phyloP scores from a whole-genome alignment of 768 basidiomycete species.

The Obba rivulosa region DNA sequence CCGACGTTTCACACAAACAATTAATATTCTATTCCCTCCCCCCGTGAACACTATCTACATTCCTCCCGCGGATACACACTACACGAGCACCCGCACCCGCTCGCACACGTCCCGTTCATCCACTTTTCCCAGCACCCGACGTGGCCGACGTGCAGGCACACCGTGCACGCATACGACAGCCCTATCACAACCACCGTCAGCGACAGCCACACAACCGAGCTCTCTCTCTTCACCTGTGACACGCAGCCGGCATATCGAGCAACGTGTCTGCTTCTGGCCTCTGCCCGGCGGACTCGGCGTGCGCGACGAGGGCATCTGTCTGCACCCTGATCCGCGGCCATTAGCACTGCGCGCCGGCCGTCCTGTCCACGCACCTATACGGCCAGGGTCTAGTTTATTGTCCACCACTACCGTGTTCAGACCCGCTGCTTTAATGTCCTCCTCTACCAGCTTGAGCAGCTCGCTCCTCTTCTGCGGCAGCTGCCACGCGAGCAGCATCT shows the following conservation, averaged over 20 bases:
- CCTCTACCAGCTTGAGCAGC: conserved; percentile 59
- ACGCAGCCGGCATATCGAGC: conserved; percentile 72
- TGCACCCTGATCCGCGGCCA: background rate
- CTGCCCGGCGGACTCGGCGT: conserved; percentile 39
- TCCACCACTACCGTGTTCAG: conserved; percentile 17
- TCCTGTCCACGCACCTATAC: background rate
- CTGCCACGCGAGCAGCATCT: conserved; percentile 71
- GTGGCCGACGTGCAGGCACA: conserved; percentile 22
- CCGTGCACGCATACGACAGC: conserved; percentile 20
- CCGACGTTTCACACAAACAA: background rate
- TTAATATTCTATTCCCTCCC: too few species aligned
- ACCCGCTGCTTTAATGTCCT: conserved; percentile 17
- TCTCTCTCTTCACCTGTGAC: conserved; percentile 51
- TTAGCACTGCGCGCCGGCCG: background rate
- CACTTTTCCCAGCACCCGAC: conserved; percentile 19
- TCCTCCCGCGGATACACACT: too few species aligned
- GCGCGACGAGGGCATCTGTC: conserved; percentile 41
- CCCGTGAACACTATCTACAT: too few species aligned
- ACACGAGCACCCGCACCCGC: conserved; percentile 24
- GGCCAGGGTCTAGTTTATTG: conserved; percentile 18
- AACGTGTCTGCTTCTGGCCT: conserved; percentile 42
- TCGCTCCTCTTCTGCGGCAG: conserved; percentile 67
- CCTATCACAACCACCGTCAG: conserved; percentile 8
- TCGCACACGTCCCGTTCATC: conserved; percentile 16
- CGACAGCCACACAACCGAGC: background rate